Conservation (phyloP, 2,329 filamentous ascomycete genomes). For the Cladophialophora carrionii region DNA sequence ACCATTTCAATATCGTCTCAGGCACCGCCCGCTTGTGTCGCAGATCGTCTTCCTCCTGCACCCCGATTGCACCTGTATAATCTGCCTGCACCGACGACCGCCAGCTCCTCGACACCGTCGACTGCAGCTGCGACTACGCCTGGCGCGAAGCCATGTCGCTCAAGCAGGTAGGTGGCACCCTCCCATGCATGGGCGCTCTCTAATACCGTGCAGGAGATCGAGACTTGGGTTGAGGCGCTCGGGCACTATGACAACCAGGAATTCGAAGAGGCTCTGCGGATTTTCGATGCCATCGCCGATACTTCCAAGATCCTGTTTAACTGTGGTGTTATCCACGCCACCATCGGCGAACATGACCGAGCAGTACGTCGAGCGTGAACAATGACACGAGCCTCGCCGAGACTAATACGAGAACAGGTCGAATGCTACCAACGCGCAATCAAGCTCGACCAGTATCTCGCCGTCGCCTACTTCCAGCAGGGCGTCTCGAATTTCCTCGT, state of each 20-base stretch:
- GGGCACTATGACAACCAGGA: constrained; percentile 95
- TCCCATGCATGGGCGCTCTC: not conserved
- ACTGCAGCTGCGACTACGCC: constrained; percentile 21
- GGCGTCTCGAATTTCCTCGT: constrained; percentile 97
- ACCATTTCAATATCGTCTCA: constrained; percentile 33
- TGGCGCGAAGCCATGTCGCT: constrained; percentile 39
- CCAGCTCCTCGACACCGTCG: constrained; percentile 18
- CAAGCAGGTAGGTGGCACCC: constrained; percentile 38
- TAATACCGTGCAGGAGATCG: constrained; percentile 74
- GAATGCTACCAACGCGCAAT: constrained; percentile 93
- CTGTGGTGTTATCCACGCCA: constrained; percentile 96
- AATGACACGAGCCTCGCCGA: not conserved
- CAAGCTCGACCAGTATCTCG: constrained; percentile 88
- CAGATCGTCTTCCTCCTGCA: constrained; percentile 22
- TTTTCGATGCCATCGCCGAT: constrained; percentile 85
- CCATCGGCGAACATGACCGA: constrained; percentile 91
- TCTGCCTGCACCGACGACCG: constrained; percentile 15
- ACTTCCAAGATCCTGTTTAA: constrained; percentile 99
- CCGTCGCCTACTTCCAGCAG: constrained; percentile 97
- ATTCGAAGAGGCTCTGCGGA: constrained; percentile 82
- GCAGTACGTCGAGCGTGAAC: constrained; percentile 62
- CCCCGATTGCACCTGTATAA: constrained; percentile 19
- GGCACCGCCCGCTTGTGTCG: constrained; percentile 26
- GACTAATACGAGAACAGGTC: constrained; percentile 61
- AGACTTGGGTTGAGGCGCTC: constrained; percentile 94